A percentile compares a stretch with the other conserved stretches of the same genome.
Conservation (phyloP, 2,329 filamentous ascomycete genomes). For the Sarocladium strictum region DNA sequence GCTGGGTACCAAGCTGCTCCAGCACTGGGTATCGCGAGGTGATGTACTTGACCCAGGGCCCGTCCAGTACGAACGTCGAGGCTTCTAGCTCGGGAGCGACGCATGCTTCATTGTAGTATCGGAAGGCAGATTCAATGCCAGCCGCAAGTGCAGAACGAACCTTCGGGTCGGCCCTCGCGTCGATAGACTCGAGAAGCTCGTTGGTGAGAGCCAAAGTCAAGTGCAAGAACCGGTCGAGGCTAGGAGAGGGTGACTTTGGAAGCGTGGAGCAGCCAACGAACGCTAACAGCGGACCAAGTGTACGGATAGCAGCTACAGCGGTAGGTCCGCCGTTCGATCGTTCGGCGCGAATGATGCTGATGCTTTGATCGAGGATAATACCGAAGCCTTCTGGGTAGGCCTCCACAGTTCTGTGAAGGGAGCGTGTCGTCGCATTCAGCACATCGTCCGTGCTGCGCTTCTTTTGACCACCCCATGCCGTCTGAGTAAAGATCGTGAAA, state of each 20-base stretch:
- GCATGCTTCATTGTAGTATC: constrained; percentile 37
- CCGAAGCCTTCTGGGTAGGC: constrained; percentile 30
- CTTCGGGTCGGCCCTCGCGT: constrained; percentile 20
- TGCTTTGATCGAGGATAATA: constrained; percentile 24
- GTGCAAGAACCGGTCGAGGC: constrained; percentile 35
- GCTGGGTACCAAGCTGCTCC: background rate
- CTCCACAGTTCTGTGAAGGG: constrained; percentile 32
- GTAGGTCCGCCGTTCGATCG: constrained; percentile 16
- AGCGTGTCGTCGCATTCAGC: constrained; percentile 34
- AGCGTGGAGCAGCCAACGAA: constrained; percentile 43
- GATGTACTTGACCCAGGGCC: constrained; percentile 21
- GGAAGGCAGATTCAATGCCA: constrained; percentile 27
- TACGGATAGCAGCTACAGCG: constrained; percentile 23
- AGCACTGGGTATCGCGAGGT: constrained; percentile 23
- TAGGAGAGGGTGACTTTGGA: constrained; percentile 18
- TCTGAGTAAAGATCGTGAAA: constrained; percentile 23
- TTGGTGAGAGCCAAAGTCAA: constrained; percentile 28
- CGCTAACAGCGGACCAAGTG: constrained; percentile 37
- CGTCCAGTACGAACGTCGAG: constrained; percentile 11
- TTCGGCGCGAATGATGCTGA: constrained; percentile 20
- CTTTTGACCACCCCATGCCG: constrained; percentile 14
- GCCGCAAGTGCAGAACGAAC: constrained; percentile 32
- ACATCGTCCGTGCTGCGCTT: constrained; percentile 25
- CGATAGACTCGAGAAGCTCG: constrained; percentile 30
- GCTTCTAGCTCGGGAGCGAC: constrained; percentile 15